Evolutionary conservation across 2,329 filamentous ascomycete genomes (phyloP).

Genomic region (Neoscytalidium dimidiatum): DNA sequence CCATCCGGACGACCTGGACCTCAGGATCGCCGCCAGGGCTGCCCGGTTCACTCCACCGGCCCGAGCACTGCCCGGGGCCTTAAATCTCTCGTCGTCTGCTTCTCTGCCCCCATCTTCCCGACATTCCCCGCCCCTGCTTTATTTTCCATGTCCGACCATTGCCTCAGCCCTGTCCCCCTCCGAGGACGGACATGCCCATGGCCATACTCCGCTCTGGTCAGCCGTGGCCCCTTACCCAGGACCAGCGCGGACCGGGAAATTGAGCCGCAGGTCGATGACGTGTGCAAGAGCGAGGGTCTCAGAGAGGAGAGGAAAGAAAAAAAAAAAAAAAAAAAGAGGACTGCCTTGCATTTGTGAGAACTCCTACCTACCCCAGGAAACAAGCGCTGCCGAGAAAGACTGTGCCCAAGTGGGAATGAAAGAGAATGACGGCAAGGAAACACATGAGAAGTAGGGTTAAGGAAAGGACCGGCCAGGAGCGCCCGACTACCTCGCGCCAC

Average conservation of each 20-base stretch:
- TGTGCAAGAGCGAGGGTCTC: neutral
- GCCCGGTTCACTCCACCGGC: neutral
- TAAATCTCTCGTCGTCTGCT: neutral
- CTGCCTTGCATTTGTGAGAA: conserved; percentile 2
- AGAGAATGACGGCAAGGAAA: conserved; percentile 9
- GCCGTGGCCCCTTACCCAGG: neutral
- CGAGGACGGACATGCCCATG: neutral
- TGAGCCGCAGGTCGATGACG: neutral
- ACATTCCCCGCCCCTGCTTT: neutral
- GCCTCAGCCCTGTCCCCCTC: neutral
- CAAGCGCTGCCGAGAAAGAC: neutral
- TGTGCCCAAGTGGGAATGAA: neutral
- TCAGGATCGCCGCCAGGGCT: neutral
- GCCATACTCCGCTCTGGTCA: neutral
- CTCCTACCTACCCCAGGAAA: conserved; percentile 1
- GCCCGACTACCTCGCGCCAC: neutral
- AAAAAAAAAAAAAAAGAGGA: too few relatives aligned
- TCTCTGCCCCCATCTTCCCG: neutral
- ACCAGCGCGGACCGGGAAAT: neutral
- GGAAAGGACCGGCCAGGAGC: neutral
- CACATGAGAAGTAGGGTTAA: neutral
- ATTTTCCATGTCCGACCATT: neutral
- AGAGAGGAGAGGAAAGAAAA: too few relatives aligned
- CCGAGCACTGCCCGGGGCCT: neutral
- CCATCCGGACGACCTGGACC: neutral